phyloP scores from a whole-genome alignment of 257 asterid species.

The Cruciata laevipes region DNA sequence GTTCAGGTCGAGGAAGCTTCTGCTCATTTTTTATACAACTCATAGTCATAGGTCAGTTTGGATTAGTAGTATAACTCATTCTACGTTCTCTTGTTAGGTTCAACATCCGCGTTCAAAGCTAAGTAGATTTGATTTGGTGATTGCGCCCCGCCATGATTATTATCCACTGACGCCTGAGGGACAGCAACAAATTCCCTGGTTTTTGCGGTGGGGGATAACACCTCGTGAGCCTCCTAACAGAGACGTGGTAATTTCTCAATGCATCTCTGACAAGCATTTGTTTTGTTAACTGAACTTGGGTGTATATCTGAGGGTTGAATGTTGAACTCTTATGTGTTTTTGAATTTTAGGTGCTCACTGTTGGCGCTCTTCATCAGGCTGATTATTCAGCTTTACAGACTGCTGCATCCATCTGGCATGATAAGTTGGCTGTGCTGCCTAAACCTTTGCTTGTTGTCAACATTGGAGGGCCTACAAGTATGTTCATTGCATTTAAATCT shows the following conservation, averaged over 20 bases:
- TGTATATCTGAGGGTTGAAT: neutral
- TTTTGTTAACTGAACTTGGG: neutral
- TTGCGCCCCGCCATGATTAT: constrained; percentile 84
- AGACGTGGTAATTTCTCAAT: constrained; percentile 51
- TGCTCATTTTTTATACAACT: neutral
- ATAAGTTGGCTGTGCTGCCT: constrained; percentile 50
- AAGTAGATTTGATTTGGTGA: constrained; percentile 72
- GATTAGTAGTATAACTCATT: constrained; percentile 11
- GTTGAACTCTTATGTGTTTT: neutral
- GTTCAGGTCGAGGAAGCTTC: constrained; percentile 60
- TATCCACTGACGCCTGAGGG: constrained; percentile 65
- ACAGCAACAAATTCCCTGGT: constrained; percentile 58
- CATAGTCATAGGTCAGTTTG: neutral
- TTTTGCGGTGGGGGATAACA: constrained; percentile 64
- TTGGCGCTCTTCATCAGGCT: constrained; percentile 81
- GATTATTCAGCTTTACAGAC: constrained; percentile 55
- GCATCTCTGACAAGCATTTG: neutral
- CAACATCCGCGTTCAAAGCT: constrained; percentile 87
- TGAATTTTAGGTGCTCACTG: constrained; percentile 57
- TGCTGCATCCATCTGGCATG: constrained; percentile 74
- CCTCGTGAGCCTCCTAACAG: constrained; percentile 67
- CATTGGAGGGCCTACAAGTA: constrained; percentile 86
- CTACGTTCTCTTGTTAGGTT: constrained; percentile 41
- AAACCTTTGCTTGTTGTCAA: constrained; percentile 75
- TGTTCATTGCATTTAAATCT: constrained; percentile 16